Base-by-base conservation (phyloP, 768 basidiomycete genomes). In the Tricholoma sp. region DNA sequence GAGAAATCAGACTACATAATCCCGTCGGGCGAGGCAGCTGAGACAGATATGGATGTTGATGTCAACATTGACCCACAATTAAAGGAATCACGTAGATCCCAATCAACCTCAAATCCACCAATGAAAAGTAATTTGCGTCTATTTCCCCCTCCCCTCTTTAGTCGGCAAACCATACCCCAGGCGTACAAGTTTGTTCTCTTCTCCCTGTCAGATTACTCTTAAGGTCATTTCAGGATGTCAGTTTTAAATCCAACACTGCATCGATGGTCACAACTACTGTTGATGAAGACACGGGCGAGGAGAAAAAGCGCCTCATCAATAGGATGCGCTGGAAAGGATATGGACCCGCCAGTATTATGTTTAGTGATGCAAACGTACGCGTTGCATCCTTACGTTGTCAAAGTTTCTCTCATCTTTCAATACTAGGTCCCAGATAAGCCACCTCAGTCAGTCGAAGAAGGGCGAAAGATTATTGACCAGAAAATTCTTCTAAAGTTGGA, bases 71-170 rank as follows among this genome's bases (percentile, higher is more conserved):
- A 86, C 65, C 84, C 83, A 22, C 76, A 77, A 52, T 57, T 75
- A 27, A 64, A 61, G 18, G 69, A 65, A 3, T 59, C 66, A 29
- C 64, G 69, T 9, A 46, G 50, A 7, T 50, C 60, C 12, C 56
- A 56, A 37, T 55, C 58, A 50, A 19, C 61, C 21, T 32, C 63
- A 45, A 58, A 58, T 35, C 56, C 63, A 12, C 52, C 62, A 29
- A 59, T 73, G 63, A 73, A 71, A 56, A 88, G 83, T 66, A 85
- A 83, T 63, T 74, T 94, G 8, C 81, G 89, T 27, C 75, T 93
- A 10, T 85, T 94, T 61, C 94, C 96, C 27, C 90, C 94, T 0
- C 95, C 96, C 7, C 71, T 94, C 49, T 98, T 98, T 73, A 89
- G 88, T 63, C 81, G 93, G 32, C 88, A 92, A 61, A 79, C 75